Base-by-base conservation (phyloP, 2,329 filamentous ascomycete species). In the Daldinia sp. region DNA sequence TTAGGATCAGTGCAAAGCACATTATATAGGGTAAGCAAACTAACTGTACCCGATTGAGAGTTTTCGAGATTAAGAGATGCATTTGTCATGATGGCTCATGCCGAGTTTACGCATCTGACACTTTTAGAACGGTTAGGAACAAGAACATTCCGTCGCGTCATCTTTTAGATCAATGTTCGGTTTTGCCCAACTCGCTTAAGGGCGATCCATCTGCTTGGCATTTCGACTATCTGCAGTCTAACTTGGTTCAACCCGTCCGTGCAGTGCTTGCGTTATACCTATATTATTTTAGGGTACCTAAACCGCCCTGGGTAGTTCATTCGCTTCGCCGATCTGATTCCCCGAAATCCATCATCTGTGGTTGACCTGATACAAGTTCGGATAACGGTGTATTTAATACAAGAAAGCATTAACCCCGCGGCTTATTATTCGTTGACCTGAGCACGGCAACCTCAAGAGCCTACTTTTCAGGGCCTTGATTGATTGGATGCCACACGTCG, bases 401-500 rank as follows among this genome's bases (percentile, higher is more conserved):
- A 51, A 28, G 10, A 50, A 18, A 56, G 23, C 68, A 37, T 37
- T 42, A 35, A 69, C 69, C 69, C 69, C 69, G 69, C 69, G 63
- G 63, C 69, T 50, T 71, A 56, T 69, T 39, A 71, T 69, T 71
- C 69, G 69, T 63, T 71, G 57, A 51, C 56, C 56, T 46, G 41
- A 66, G 37, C 48, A 44, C 59, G 56, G 60, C 56, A 65, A 63
- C 60, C 51, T 51, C 46, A 35, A 61, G 51, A 56, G 42, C 56
- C 53, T 54, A 37, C 60, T 56, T 59, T 35, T 20, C 54, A 42
- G 59, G 55, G 51, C 44, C 37, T 59, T 55, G 35, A 62, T 54
- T 72, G 67, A 72, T 72, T 72, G 70, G 70, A 56, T 64, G 70
- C 70, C 70, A 65, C 60, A 42, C 62, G 23, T 63, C 62, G 28